Evolutionary conservation across 2,329 filamentous ascomycete genomes (phyloP).

Genomic region (Malbranchea zuffiana): DNA sequence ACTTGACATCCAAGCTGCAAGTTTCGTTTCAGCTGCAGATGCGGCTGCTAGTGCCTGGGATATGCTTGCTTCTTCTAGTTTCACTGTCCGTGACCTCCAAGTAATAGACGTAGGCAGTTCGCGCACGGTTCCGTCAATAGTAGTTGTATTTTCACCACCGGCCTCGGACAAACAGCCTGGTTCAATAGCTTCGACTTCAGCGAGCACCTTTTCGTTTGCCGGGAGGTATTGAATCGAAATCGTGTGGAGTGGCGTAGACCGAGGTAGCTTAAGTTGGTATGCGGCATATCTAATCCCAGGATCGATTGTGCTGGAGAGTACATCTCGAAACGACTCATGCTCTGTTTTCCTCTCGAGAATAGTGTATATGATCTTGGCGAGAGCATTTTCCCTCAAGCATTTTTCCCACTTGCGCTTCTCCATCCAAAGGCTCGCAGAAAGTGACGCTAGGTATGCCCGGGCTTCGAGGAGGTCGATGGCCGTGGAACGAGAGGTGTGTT

Average conservation of each 20-base stretch:
- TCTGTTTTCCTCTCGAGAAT: conserved; percentile 54
- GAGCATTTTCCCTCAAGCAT: conserved; percentile 65
- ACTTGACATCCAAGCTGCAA: conserved; percentile 39
- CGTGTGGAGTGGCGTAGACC: conserved; percentile 67
- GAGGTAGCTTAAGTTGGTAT: conserved; percentile 78
- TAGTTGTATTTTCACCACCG: conserved; percentile 39
- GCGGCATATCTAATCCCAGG: conserved; percentile 90
- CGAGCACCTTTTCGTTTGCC: conserved; percentile 47
- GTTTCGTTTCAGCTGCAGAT: conserved; percentile 41
- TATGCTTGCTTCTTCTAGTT: conserved; percentile 86
- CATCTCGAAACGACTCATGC: conserved; percentile 73
- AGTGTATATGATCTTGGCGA: conserved; percentile 71
- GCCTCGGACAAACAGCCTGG: conserved; percentile 54
- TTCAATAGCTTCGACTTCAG: conserved; percentile 60
- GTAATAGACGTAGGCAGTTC: conserved; percentile 61
- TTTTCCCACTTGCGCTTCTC: conserved; percentile 79
- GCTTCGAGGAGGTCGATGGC: conserved; percentile 70
- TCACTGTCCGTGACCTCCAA: conserved; percentile 77
- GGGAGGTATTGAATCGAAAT: conserved; percentile 75
- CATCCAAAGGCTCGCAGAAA: conserved; percentile 67
- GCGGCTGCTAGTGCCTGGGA: conserved; percentile 70
- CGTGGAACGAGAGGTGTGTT: conserved; percentile 52
- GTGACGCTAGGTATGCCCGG: conserved; percentile 65
- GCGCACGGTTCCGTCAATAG: conserved; percentile 33
- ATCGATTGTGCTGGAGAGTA: conserved; percentile 76